phyloP scores from a whole-genome alignment of 1,139 yeast genomes.

The Suhomyces bokatorum region DNA sequence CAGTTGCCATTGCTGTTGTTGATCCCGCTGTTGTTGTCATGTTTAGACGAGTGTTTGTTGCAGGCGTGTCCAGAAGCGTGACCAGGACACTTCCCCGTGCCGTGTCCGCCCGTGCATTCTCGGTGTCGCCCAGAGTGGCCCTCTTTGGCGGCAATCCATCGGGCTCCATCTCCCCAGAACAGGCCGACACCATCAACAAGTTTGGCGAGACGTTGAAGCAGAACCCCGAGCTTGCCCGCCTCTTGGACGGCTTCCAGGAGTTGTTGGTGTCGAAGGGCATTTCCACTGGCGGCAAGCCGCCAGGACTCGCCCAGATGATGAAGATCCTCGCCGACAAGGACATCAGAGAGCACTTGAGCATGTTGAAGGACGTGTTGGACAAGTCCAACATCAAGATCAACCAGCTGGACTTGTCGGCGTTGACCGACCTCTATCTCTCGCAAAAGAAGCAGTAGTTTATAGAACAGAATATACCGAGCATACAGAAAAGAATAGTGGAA shows the following conservation, averaged over 20 bases:
- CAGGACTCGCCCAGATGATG: constrained; percentile 40
- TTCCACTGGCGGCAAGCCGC: constrained; percentile 31
- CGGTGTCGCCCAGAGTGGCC: constrained; percentile 2
- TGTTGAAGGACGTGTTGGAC: constrained; percentile 35
- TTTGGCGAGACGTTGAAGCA: constrained; percentile 16
- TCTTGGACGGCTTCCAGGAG: constrained; percentile 34
- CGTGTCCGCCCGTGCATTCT: constrained; percentile 4
- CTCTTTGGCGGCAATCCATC: constrained; percentile 12
- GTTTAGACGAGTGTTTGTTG: not conserved
- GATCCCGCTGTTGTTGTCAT: not conserved
- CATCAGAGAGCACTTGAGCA: constrained; percentile 32
- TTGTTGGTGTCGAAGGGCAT: constrained; percentile 38
- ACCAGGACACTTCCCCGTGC: too few species aligned
- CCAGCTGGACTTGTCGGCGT: constrained; percentile 36
- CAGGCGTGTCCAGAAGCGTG: not conserved
- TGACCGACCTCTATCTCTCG: constrained; percentile 21
- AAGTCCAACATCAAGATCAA: constrained; percentile 33
- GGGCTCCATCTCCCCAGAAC: constrained; percentile 12
- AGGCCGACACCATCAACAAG: constrained; percentile 15
- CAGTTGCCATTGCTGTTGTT: too few species aligned
- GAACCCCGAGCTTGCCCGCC: constrained; percentile 30
- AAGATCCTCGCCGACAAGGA: constrained; percentile 40
- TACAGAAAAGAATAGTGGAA: not conserved
- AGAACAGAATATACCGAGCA: not conserved
- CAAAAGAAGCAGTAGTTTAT: constrained; percentile 10